Evolutionary conservation across 371 early-diverging fungal species (phyloP), one percentile per base, ranked within the genome.

Genomic region (Saksenaea vasiformis): DNA sequence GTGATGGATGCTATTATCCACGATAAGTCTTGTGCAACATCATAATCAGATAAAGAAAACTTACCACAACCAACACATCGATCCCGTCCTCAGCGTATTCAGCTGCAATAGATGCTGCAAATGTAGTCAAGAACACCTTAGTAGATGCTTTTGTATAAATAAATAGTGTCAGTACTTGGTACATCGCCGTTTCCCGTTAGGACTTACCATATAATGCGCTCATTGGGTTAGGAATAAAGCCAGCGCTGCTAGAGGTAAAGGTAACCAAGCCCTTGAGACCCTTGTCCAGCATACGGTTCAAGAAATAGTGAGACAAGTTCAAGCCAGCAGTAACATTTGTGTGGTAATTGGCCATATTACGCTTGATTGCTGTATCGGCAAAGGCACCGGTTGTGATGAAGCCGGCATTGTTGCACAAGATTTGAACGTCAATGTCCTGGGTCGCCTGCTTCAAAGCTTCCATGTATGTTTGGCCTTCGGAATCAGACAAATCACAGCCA

Each of bases 331-430:
- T 86, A 31, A 83, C 84, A 61, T 86, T 86, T 62, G 77, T 76
- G 67, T 86, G 80, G 60, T 76, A 81, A 54, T 86, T 85, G 53
- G 83, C 78, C 72, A 81, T 74, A 58, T 74, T 68, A 31, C 78
- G 72, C 28, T 69, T 68, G 22, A 78, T 44, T 37, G 80, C 58
- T 9, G 75, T 68, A 65, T 79, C 76, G 39, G 82, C 73, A 67
- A 82, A 86, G 47, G 83, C 72, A 26, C 87, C 87, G 10, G 84
- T 78, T 10, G 78, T 78, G 65, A 87, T 85, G 71, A 78, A 87
- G 36, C 87, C 88, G 56, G 88, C 88, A 68, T 87, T 87, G 73
- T 85, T 86, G 71, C 86, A 87, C 64, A 87, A 54, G 38, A 87
- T 79, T 62, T 79, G 74, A 15, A 87, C 72, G 59, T 73, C 74